These are phyloP conservation scores for Penicillium antarcticum DNA, from an alignment of 495 filamentous ascomycete species.

Conservation along the genomic window DNA sequence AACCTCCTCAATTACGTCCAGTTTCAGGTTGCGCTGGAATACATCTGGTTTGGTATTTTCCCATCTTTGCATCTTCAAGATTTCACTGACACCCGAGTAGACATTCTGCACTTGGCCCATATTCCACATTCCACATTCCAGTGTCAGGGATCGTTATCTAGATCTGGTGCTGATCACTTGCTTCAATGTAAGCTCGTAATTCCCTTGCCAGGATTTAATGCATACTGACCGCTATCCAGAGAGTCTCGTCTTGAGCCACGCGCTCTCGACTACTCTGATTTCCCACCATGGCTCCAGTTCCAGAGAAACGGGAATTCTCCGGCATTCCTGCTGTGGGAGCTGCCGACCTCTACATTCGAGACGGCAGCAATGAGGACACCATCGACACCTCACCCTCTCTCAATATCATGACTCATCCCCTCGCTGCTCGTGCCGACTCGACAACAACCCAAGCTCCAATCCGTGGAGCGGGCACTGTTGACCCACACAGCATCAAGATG, in stretches of 20 bases:
- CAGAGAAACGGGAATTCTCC: slow-evolving; percentile 19
- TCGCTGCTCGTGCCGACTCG: slow-evolving; percentile 23
- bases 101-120: neutral
- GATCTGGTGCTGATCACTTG: slow-evolving; percentile 10
- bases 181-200: slow-evolving; percentile 11
- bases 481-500: slow-evolving; percentile 76
- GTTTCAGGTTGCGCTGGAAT: slow-evolving; percentile 6
- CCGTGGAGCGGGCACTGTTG: slow-evolving; percentile 53
- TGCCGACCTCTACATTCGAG: slow-evolving; percentile 4
- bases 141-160: slow-evolving; percentile 2
- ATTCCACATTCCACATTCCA: slow-evolving; percentile 7
- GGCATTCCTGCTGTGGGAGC: slow-evolving; percentile 21
- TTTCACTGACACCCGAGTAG: slow-evolving; percentile 4
- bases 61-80: slow-evolving; percentile 1
- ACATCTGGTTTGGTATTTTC: slow-evolving; percentile 11
- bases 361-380: slow-evolving; percentile 2
- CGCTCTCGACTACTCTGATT: slow-evolving; percentile 36
- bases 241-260: slow-evolving; percentile 36
- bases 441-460: slow-evolving; percentile 5
- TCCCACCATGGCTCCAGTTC: slow-evolving; percentile 32
- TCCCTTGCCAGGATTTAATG: slow-evolving; percentile 2
- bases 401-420: slow-evolving; percentile 11
- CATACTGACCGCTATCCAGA: slow-evolving; percentile 9
- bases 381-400: slow-evolving; percentile 3
- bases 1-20: slow-evolving; percentile 39